These are phyloP conservation scores for Pholiota microspora DNA, from an alignment of 768 basidiomycete species.

Conservation along the genomic window DNA sequence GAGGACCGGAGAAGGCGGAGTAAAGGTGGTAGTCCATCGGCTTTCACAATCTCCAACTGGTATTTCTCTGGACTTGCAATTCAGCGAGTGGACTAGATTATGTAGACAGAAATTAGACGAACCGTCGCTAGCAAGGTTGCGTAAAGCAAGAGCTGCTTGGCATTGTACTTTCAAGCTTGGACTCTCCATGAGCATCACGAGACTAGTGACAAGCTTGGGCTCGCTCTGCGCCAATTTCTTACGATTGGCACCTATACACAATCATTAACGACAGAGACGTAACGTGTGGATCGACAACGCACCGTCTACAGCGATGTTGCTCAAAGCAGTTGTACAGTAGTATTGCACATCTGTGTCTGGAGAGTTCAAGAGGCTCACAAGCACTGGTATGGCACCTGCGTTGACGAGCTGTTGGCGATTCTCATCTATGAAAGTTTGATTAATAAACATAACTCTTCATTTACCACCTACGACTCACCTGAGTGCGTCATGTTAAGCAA, in stretches of 20 bases:
- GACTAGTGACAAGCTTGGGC: constrained; percentile 89
- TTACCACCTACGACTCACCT: constrained; percentile 46
- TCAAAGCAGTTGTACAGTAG: constrained; percentile 97
- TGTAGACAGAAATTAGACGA: too few species aligned
- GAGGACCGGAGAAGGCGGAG: constrained; percentile 94
- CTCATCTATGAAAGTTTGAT: constrained; percentile 61
- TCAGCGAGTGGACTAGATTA: too few species aligned
- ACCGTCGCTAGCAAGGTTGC: constrained; percentile 98
- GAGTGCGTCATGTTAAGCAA: constrained; percentile 99
- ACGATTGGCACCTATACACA: constrained; percentile 66
- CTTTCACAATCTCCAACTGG: constrained; percentile 96
- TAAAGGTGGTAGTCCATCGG: constrained; percentile 87
- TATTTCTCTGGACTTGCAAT: constrained; percentile 75
- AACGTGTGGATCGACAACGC: constrained; percentile 3
- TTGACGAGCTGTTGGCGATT: constrained; percentile 98
- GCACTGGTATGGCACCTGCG: constrained; percentile 96
- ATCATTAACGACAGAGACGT: neutral
- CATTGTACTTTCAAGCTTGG: constrained; percentile 98
- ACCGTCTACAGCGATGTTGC: constrained; percentile 98
- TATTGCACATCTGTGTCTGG: constrained; percentile 99
- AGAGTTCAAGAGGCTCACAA: constrained; percentile 91
- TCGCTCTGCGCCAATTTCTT: constrained; percentile 94
- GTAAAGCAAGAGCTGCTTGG: constrained; percentile 92
- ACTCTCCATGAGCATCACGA: constrained; percentile 96
- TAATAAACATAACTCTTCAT: constrained; percentile 6